A percentile compares a stretch with the other conserved stretches of the same genome.
Evolutionary conservation across 2,329 filamentous ascomycete species (phyloP).

Genomic region (Phyllosticta citrichinensis): DNA sequence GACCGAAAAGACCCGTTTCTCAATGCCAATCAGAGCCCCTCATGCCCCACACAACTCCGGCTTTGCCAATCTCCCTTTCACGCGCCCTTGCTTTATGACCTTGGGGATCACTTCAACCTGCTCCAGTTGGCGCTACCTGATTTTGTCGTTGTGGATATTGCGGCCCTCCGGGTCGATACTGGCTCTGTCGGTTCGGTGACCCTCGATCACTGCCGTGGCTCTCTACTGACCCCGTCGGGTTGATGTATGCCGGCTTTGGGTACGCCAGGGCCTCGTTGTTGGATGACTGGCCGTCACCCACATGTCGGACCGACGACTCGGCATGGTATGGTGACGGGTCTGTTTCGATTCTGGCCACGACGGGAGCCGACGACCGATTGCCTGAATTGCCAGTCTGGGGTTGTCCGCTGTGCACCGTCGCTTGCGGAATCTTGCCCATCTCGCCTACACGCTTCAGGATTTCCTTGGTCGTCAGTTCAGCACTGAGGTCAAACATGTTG

Average conservation of each 20-base stretch:
- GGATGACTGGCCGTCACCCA: conserved; percentile 32
- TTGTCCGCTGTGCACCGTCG: conserved; percentile 44
- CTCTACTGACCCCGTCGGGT: conserved; percentile 24
- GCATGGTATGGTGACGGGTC: conserved; percentile 77
- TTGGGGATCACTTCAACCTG: neutral
- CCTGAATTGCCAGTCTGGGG: conserved; percentile 46
- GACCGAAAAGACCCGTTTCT: neutral
- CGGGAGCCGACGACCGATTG: conserved; percentile 38
- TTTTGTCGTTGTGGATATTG: conserved; percentile 27
- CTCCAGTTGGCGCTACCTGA: conserved; percentile 18
- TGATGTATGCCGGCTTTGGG: conserved; percentile 25
- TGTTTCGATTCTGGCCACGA: conserved; percentile 69
- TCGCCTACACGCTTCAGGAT: conserved; percentile 91
- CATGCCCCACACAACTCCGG: neutral
- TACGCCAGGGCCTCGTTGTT: conserved; percentile 19
- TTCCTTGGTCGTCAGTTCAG: conserved; percentile 92
- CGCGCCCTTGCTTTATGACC: neutral
- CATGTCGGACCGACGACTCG: conserved; percentile 72
- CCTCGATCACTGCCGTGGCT: conserved; percentile 18
- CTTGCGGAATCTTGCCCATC: conserved; percentile 55
- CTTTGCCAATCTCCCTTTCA: neutral
- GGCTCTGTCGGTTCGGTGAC: conserved; percentile 28
- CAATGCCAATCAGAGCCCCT: neutral
- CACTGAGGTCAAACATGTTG: conserved; percentile 66
- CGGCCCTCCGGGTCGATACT: conserved; percentile 23